These are phyloP conservation scores for Penicillium corylophilum DNA, from an alignment of 2,329 filamentous ascomycete species.

Conservation along the genomic window DNA sequence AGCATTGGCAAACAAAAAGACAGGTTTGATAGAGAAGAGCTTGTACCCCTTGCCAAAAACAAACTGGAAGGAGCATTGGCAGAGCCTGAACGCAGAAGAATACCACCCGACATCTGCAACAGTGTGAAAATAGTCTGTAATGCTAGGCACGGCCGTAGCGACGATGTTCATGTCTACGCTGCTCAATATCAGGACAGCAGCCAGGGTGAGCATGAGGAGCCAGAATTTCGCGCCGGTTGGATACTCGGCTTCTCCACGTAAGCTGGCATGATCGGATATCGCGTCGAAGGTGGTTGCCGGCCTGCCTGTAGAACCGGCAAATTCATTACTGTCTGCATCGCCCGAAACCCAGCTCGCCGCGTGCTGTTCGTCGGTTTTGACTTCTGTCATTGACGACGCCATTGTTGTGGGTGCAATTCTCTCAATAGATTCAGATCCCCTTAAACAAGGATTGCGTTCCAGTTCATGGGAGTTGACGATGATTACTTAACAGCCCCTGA, in stretches of 20 bases:
- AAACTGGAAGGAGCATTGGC: conserved; percentile 23
- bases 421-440: no score
- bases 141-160: conserved; percentile 33
- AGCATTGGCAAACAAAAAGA: conserved; percentile 22
- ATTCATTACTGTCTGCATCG: no score
- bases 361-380: no score
- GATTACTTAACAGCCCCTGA: no score
- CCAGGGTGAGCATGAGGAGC: conserved; percentile 23
- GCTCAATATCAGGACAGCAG: conserved; percentile 27
- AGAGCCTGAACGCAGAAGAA: conserved; percentile 24
- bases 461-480: no score
- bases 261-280: no score
- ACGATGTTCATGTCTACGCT: conserved; percentile 35
- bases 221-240: conserved; percentile 17
- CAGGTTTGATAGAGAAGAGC: conserved; percentile 31
- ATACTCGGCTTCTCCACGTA: conserved; percentile 9
- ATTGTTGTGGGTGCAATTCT: no score
- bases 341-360: no score
- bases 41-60: conserved; percentile 30
- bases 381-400: no score
- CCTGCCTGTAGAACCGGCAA: no score
- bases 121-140: conserved; percentile 29
- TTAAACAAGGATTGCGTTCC: no score
- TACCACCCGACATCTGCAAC: conserved; percentile 33
- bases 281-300: no score